Percentiles rank a stretch among this genome's conserved stretches.
Conservation (phyloP, 2,329 filamentous ascomycete genomes). For the Juglanconis juglandina region DNA sequence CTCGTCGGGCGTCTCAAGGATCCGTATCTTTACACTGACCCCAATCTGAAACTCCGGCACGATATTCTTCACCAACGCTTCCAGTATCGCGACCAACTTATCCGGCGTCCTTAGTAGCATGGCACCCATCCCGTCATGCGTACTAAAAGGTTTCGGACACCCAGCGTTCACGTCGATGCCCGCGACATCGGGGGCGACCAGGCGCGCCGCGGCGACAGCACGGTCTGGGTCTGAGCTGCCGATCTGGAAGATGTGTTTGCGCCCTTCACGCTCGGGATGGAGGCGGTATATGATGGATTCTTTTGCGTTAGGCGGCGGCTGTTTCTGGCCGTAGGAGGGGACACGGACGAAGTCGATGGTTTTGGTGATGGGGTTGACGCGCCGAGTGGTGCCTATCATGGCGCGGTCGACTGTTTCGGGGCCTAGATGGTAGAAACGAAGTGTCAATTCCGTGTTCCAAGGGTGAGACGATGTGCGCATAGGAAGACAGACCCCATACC, state of each 20-base stretch:
- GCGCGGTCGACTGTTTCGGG: conserved; percentile 92
- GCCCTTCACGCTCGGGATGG: conserved; percentile 72
- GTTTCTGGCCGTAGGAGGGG: conserved; percentile 65
- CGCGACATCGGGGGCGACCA: conserved; percentile 82
- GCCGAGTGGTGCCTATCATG: conserved; percentile 81
- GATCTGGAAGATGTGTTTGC: conserved; percentile 82
- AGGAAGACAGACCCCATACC: conserved; percentile 71
- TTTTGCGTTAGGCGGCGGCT: conserved; percentile 50
- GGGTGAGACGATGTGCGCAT: neutral
- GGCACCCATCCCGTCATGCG: conserved; percentile 90
- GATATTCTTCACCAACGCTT: conserved; percentile 76
- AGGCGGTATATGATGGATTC: conserved; percentile 79
- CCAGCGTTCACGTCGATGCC: conserved; percentile 97
- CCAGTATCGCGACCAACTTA: conserved; percentile 75
- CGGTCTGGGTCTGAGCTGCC: conserved; percentile 79
- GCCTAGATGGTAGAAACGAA: conserved; percentile 42
- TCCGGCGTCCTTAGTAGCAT: conserved; percentile 84
- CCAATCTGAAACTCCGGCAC: conserved; percentile 77
- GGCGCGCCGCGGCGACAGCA: conserved; percentile 77
- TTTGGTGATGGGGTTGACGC: conserved; percentile 69
- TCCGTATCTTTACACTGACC: conserved; percentile 93
- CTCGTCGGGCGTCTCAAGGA: conserved; percentile 70
- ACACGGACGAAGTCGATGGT: conserved; percentile 82
- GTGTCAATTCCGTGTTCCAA: conserved; percentile 9
- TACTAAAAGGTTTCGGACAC: conserved; percentile 97